A percentile compares a stretch with the other conserved stretches of the same genome.
Evolutionary conservation across 805 yeast species (phyloP).

Genomic region (Zygoascus bituminiphila): DNA sequence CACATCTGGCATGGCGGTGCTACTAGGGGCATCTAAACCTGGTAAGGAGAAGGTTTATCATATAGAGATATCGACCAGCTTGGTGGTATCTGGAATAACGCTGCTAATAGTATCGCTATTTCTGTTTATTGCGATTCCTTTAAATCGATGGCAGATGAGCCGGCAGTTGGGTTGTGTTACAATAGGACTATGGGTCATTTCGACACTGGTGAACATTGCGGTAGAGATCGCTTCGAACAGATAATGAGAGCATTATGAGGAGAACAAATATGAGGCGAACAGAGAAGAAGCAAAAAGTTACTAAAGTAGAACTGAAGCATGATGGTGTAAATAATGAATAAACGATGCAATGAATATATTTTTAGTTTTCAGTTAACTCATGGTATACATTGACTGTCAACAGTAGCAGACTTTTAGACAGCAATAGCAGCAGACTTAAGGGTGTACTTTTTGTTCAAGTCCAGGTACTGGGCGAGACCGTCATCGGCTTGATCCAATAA

Average conservation of each 20-base stretch:
- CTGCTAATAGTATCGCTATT: slow-evolving; percentile 34
- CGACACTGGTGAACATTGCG: slow-evolving; percentile 29
- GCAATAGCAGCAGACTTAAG: neutral
- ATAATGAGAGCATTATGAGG: too few species aligned
- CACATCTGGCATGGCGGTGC: slow-evolving; percentile 50
- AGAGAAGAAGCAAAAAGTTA: too few species aligned
- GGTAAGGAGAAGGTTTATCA: slow-evolving; percentile 16
- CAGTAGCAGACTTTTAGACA: too few species aligned
- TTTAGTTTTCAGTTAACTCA: too few species aligned
- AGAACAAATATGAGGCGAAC: too few species aligned
- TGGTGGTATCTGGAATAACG: slow-evolving; percentile 36
- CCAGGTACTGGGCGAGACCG: neutral
- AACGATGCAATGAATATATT: too few species aligned
- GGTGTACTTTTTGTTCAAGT: neutral
- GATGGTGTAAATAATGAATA: too few species aligned
- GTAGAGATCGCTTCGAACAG: slow-evolving; percentile 14
- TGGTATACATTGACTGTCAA: too few species aligned
- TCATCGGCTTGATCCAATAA: slow-evolving; percentile 11
- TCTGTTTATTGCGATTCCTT: slow-evolving; percentile 34
- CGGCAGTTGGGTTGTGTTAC: slow-evolving; percentile 33
- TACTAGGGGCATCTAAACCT: slow-evolving; percentile 15
- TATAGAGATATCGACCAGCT: slow-evolving; percentile 32
- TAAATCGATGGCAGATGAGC: slow-evolving; percentile 36
- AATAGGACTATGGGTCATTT: slow-evolving; percentile 36
- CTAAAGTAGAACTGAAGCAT: too few species aligned